phyloP scores from a whole-genome alignment of 169 alveolate genomes.

The Plasmodium reichenowi region DNA sequence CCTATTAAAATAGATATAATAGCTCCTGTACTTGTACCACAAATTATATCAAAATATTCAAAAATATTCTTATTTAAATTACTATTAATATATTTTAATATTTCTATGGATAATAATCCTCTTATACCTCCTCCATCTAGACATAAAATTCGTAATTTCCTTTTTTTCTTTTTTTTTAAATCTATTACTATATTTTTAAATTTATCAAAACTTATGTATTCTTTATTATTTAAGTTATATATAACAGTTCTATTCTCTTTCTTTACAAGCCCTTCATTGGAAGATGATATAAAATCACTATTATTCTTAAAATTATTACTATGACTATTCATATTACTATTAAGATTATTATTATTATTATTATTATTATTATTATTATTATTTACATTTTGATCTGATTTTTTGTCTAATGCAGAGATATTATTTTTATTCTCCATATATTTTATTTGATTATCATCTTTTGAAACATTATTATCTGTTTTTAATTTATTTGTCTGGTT shows the following conservation, averaged over 20 bases:
- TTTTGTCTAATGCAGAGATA: neutral
- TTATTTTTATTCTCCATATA: neutral
- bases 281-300: neutral
- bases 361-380: neutral
- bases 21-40: slow-evolving; percentile 92
- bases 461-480: neutral
- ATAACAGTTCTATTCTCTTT: slow-evolving; percentile 8
- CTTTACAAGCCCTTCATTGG: neutral
- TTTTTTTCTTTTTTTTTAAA: slow-evolving; percentile 68
- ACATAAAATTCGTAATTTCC: slow-evolving; percentile 85
- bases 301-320: neutral
- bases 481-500: neutral
- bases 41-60: slow-evolving; percentile 88
- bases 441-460: neutral
- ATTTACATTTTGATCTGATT: neutral
- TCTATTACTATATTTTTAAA: slow-evolving; percentile 40
- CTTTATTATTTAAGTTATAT: slow-evolving; percentile 56
- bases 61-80: slow-evolving; percentile 80
- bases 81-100: slow-evolving; percentile 79
- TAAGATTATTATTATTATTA: neutral
- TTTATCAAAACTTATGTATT: slow-evolving; percentile 59
- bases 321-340: neutral
- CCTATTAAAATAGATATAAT: slow-evolving; percentile 87
- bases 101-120: slow-evolving; percentile 89
- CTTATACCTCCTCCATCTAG: slow-evolving; percentile 92